Evolutionary conservation across 331 rosid genomes (phyloP), one percentile per base, ranked within the genome.

Genomic region (Cydonia oblonga): DNA sequence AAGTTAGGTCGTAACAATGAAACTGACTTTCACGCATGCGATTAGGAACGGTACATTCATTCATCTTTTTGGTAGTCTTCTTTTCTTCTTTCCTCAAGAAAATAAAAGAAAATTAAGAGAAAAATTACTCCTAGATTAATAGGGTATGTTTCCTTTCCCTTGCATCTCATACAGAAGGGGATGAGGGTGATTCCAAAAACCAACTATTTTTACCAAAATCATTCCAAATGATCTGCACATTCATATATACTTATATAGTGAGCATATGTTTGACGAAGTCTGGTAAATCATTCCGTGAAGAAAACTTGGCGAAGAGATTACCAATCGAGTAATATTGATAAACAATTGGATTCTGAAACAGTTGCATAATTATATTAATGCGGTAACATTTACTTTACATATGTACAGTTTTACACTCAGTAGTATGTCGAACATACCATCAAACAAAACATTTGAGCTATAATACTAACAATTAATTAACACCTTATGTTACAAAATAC

Each of bases 331-430:
- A 42, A 42, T 42, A 42, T 40, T 11, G 15, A 40, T 38, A 40
- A 40, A 40, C 46, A 40, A 40, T 40, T 40, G 46, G 46, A 40
- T 40, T 40, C 46, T 40, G 46, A 40, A 40, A 40, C 46, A 40
- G 46, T 40, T 40, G 46, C 46, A 40, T 11, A 40, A 40, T 40
- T 40, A 42, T 42, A 42, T 42, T 46, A 83, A 58, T 76, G 52
- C 28, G 38, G 69, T 78, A 64, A 16, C 78, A 79, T 81, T 79
- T 40, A 80, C 75, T 71, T 77, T 81, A 81, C 83, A 38, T 58
- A 71, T 71, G 72, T 86, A 90, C 93, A 83, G 71, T 76, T 80
- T 78, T 83, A 80, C 90, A 86, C 91, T 86, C 85, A 58, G 59
- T 69, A 67, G 77, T 78, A 84, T 74, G 75, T 75, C 66, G 79